These are phyloP conservation scores for Ilyonectria sp. DNA, from an alignment of 2,329 filamentous ascomycete species.

Conservation along the genomic window DNA sequence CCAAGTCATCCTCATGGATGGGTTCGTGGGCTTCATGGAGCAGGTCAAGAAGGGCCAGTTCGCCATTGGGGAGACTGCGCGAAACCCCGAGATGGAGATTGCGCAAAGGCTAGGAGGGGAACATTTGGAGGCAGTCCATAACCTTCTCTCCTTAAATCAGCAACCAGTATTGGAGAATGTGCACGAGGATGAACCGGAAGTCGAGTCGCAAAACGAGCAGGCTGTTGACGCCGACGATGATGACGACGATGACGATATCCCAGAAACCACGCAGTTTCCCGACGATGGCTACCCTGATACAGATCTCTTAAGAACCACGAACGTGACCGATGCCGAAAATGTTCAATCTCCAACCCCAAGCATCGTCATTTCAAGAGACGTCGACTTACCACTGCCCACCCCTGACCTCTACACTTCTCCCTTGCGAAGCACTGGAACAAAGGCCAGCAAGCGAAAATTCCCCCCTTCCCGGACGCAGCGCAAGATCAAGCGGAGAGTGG, in stretches of 20 bases:
- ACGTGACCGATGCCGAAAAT: background rate
- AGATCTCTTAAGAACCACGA: background rate
- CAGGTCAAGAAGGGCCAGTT: slow-evolving; percentile 32
- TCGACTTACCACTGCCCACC: slow-evolving; percentile 33
- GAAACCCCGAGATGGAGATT: slow-evolving; percentile 22
- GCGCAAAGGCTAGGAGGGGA: slow-evolving; percentile 26
- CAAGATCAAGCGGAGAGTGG: background rate
- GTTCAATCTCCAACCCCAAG: too few species aligned
- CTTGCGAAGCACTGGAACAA: slow-evolving; percentile 35
- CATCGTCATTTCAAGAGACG: background rate
- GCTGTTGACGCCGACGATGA: background rate
- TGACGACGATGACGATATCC: background rate
- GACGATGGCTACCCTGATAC: background rate
- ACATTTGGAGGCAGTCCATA: slow-evolving; percentile 15
- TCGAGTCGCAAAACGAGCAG: too few species aligned
- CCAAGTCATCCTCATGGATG: slow-evolving; percentile 41
- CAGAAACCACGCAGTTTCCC: background rate
- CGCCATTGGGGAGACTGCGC: background rate
- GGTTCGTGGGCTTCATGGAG: slow-evolving; percentile 40
- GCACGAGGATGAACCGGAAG: background rate
- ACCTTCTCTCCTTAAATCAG: too few species aligned
- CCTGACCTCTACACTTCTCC: slow-evolving; percentile 28
- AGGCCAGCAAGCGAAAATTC: slow-evolving; percentile 26
- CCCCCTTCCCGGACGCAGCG: background rate
- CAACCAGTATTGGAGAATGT: too few species aligned